Evolutionary conservation across 345 rosid species (phyloP).

Genomic region (Excoecaria agallocha): DNA sequence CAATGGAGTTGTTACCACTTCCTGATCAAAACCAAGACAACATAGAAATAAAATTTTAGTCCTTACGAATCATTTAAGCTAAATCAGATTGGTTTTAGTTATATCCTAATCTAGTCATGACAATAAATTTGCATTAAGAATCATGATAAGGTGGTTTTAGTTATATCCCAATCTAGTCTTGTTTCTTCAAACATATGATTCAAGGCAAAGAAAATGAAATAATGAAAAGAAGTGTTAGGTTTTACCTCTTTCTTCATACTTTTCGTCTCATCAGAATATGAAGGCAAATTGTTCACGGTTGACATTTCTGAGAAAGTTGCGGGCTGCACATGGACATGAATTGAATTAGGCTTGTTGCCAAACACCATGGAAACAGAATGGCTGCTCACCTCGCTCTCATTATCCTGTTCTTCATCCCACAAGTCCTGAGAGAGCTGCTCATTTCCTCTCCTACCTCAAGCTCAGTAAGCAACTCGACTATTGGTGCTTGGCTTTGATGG

Average conservation of each 20-base stretch:
- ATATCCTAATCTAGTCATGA: no score
- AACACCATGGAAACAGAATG: conserved; percentile 15
- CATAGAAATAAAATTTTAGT: background rate
- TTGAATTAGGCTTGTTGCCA: conserved; percentile 17
- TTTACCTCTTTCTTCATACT: conserved; percentile 21
- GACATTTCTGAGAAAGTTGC: conserved; percentile 23
- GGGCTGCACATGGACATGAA: conserved; percentile 12
- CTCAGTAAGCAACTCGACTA: conserved; percentile 48
- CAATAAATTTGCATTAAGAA: no score
- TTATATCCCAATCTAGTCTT: no score
- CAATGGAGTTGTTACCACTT: conserved; percentile 28
- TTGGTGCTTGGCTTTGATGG: conserved; percentile 28
- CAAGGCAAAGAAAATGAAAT: background rate
- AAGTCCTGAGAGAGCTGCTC: conserved; percentile 27
- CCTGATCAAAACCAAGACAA: conserved; percentile 26
- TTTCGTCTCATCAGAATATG: conserved; percentile 19
- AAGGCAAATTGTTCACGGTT: background rate
- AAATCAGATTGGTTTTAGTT: background rate
- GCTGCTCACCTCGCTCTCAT: conserved; percentile 32
- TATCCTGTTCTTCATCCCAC: conserved; percentile 16
- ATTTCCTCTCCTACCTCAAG: conserved; percentile 35
- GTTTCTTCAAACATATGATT: no score
- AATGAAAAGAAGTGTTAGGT: background rate
- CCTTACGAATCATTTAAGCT: no score
- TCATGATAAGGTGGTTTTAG: background rate